These are phyloP conservation scores for Mycocalia duriaeana DNA, from an alignment of 1,284 basidiomycete species.

Conservation along the genomic window DNA sequence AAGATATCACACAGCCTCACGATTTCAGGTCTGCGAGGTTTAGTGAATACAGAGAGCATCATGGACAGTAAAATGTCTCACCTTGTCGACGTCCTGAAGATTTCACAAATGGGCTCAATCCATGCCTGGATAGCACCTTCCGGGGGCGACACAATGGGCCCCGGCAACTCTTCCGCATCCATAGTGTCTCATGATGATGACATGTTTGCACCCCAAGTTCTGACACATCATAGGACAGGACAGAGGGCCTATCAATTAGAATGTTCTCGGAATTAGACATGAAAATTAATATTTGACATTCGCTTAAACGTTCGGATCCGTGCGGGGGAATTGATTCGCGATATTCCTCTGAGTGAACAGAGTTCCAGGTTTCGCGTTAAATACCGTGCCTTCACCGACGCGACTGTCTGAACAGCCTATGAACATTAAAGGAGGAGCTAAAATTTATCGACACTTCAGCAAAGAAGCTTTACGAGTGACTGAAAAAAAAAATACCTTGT, in stretches of 20 bases:
- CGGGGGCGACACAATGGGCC: slow-evolving; percentile 24
- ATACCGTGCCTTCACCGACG: slow-evolving; percentile 30
- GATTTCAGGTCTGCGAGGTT: slow-evolving; percentile 21
- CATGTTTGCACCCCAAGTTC: slow-evolving; percentile 28
- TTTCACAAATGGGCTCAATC: slow-evolving; percentile 27
- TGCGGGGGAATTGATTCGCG: slow-evolving; percentile 28
- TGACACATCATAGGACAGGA: slow-evolving; percentile 27
- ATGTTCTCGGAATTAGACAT: not conserved
- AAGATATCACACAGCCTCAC: slow-evolving; percentile 20
- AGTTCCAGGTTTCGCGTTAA: slow-evolving; percentile 30
- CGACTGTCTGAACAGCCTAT: slow-evolving; percentile 33
- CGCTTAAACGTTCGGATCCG: slow-evolving; percentile 28
- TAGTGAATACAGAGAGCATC: not conserved
- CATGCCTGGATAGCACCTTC: slow-evolving; percentile 23
- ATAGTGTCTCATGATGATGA: slow-evolving; percentile 34
- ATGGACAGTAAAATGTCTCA: slow-evolving; percentile 5
- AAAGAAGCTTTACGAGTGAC: no score
- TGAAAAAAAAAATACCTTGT: slow-evolving; percentile 24
- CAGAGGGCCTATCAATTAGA: slow-evolving; percentile 18
- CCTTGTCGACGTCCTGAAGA: slow-evolving; percentile 23
- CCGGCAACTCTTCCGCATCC: slow-evolving; percentile 33
- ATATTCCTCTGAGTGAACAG: slow-evolving; percentile 31
- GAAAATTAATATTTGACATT: not conserved
- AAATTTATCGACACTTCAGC: not conserved
- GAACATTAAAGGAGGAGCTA: slow-evolving; percentile 32